Evolutionary conservation across 2,329 filamentous ascomycete genomes (phyloP).

Genomic region (Knufia fluminis): DNA sequence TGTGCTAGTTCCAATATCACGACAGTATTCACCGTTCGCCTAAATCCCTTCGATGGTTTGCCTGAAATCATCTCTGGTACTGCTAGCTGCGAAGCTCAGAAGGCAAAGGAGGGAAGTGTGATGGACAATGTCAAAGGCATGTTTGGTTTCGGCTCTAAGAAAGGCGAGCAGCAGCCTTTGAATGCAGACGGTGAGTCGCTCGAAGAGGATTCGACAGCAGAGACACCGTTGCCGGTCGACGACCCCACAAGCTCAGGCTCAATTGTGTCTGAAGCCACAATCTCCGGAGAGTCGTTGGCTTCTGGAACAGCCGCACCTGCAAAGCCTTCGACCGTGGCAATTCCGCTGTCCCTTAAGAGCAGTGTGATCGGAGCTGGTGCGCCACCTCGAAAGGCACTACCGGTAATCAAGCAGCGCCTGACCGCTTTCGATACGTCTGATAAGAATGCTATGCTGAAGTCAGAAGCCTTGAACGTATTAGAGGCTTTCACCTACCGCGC

Average conservation of each 20-base stretch:
- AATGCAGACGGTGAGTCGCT: slow-evolving; percentile 54
- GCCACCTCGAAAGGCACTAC: slow-evolving; percentile 29
- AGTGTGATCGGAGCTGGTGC: slow-evolving; percentile 35
- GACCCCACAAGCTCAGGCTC: slow-evolving; percentile 21
- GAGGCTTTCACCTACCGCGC: slow-evolving; percentile 87
- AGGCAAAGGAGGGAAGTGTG: slow-evolving; percentile 65
- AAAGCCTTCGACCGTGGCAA: slow-evolving; percentile 41
- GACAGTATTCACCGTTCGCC: slow-evolving; percentile 66
- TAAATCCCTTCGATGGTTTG: slow-evolving; percentile 65
- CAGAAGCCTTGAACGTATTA: slow-evolving; percentile 86
- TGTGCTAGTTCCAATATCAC: slow-evolving; percentile 69
- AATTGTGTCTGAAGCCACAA: slow-evolving; percentile 25
- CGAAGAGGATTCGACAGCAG: slow-evolving; percentile 27
- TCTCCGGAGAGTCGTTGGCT: slow-evolving; percentile 38
- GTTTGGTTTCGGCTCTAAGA: slow-evolving; percentile 87
- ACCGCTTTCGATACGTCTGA: slow-evolving; percentile 81
- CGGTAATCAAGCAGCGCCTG: slow-evolving; percentile 60
- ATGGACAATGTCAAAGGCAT: slow-evolving; percentile 94
- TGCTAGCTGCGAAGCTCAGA: slow-evolving; percentile 75
- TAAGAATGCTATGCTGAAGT: slow-evolving; percentile 61
- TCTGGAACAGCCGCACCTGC: slow-evolving; percentile 34
- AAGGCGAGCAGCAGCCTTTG: slow-evolving; percentile 62
- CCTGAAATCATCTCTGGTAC: slow-evolving; percentile 67
- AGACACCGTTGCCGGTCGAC: slow-evolving; percentile 18
- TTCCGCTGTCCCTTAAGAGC: slow-evolving; percentile 43